phyloP scores from a whole-genome alignment of 2,329 filamentous ascomycete species.

The Penicillium sp. region DNA sequence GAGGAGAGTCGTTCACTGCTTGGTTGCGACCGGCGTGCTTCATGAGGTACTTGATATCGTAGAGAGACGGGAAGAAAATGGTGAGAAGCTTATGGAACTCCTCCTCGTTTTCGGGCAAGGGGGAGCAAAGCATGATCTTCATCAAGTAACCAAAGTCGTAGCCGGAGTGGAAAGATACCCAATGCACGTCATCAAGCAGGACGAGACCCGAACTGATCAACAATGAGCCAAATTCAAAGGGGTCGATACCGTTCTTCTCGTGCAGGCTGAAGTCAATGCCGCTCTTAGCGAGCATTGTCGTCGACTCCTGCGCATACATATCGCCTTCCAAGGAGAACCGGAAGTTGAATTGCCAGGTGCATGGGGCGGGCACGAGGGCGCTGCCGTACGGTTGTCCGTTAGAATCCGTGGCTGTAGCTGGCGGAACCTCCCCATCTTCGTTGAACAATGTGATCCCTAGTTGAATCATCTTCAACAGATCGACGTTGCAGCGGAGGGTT shows the following conservation, averaged over 20 bases:
- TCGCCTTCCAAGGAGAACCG: conserved; percentile 91
- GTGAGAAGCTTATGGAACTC: conserved; percentile 88
- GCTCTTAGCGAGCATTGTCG: conserved; percentile 83
- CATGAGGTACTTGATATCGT: conserved; percentile 97
- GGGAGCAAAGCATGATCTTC: conserved; percentile 83
- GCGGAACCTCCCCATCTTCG: conserved; percentile 82
- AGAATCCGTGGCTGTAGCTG: conserved; percentile 63
- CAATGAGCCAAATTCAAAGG: conserved; percentile 81
- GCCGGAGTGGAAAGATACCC: conserved; percentile 96
- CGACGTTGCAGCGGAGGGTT: conserved; percentile 93
- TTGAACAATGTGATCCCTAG: conserved; percentile 94
- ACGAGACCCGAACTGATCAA: conserved; percentile 91
- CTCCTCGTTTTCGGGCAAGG: conserved; percentile 83
- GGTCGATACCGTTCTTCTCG: conserved; percentile 86
- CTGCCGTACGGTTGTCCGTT: conserved; percentile 54
- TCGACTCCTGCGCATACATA: conserved; percentile 97
- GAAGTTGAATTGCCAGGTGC: conserved; percentile 99
- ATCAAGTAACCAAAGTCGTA: conserved; percentile 98
- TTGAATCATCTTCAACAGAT: conserved; percentile 96
- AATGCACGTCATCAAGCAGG: conserved; percentile 82
- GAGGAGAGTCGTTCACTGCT: conserved; percentile 63
- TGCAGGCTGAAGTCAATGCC: conserved; percentile 90
- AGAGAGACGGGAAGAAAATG: conserved; percentile 89
- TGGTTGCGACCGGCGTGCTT: conserved; percentile 78
- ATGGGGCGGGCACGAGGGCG: conserved; percentile 66